A percentile compares a stretch with the other conserved stretches of the same genome.
Conservation (phyloP, 768 basidiomycete genomes). For the Botryobasidium botryosum region DNA sequence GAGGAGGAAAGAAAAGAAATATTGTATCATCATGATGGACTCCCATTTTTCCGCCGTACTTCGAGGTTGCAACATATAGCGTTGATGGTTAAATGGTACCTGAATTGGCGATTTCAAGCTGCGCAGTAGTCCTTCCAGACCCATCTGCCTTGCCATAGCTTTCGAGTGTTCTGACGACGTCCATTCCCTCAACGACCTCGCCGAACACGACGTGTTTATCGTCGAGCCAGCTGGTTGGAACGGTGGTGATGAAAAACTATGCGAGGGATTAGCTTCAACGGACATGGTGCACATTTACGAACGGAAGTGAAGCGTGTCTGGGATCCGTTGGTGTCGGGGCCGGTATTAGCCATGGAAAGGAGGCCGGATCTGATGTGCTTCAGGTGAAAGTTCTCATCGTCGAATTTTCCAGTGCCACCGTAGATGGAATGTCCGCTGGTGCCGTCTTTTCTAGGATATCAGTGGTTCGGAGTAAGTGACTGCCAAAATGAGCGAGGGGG, state of each 20-base stretch:
- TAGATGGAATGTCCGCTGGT: slow-evolving; percentile 26
- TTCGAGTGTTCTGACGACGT: slow-evolving; percentile 24
- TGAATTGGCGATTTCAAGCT: too few species aligned
- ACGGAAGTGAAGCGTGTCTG: background rate
- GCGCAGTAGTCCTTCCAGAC: too few species aligned
- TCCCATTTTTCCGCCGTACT: too few species aligned
- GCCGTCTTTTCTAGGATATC: slow-evolving; percentile 16
- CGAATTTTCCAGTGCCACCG: slow-evolving; percentile 12
- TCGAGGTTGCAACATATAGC: too few species aligned
- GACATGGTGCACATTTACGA: slow-evolving; percentile 2
- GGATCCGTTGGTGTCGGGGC: slow-evolving; percentile 19
- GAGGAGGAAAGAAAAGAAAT: too few species aligned
- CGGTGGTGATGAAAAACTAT: slow-evolving; percentile 28
- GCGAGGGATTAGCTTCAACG: background rate
- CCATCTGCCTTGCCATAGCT: too few species aligned
- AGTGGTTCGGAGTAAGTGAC: background rate
- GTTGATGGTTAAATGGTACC: too few species aligned
- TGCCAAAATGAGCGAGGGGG: background rate
- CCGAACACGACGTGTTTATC: slow-evolving; percentile 30
- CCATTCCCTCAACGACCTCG: slow-evolving; percentile 27
- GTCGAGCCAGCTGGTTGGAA: slow-evolving; percentile 24
- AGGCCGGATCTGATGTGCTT: slow-evolving; percentile 25
- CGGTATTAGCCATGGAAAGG: slow-evolving; percentile 36
- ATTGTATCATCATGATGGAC: too few species aligned
- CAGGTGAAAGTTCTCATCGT: slow-evolving; percentile 25